These are phyloP conservation scores for Naganishia onofrii DNA, from an alignment of 768 basidiomycete species.

Conservation along the genomic window DNA sequence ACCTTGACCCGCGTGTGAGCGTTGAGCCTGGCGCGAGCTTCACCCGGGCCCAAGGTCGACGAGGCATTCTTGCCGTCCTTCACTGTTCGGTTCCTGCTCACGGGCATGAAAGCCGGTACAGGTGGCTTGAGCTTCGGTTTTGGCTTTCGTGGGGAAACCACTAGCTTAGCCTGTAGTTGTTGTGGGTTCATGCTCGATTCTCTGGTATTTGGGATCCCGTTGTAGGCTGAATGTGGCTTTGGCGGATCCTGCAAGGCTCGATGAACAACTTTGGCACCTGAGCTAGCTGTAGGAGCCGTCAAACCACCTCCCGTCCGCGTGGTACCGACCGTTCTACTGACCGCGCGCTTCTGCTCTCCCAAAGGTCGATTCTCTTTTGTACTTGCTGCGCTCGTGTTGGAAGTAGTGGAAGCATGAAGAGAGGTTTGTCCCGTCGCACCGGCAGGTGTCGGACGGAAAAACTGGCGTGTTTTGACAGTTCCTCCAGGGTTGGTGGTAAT, in stretches of 20 bases:
- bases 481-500: conserved; percentile 14
- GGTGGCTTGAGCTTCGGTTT: conserved; percentile 27
- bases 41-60: background rate
- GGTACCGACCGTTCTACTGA: background rate
- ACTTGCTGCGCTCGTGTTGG: conserved; percentile 6
- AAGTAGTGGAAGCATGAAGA: conserved; percentile 8
- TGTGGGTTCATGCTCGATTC: background rate
- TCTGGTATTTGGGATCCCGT: background rate
- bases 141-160: conserved; percentile 21
- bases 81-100: conserved; percentile 5
- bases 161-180: conserved; percentile 24
- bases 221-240: background rate
- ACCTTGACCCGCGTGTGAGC: background rate
- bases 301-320: background rate
- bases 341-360: background rate
- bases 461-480: conserved; percentile 10
- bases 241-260: background rate
- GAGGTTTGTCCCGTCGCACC: background rate
- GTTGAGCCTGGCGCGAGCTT: background rate
- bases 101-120: conserved; percentile 16
- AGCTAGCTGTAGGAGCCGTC: conserved; percentile 24
- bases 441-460: conserved; percentile 13
- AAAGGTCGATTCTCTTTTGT: background rate
- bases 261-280: conserved; percentile 23
- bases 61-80: conserved; percentile 1